phyloP scores from a whole-genome alignment of 2,329 filamentous ascomycete species.

The Gnomoniopsis smithogilvyi region DNA sequence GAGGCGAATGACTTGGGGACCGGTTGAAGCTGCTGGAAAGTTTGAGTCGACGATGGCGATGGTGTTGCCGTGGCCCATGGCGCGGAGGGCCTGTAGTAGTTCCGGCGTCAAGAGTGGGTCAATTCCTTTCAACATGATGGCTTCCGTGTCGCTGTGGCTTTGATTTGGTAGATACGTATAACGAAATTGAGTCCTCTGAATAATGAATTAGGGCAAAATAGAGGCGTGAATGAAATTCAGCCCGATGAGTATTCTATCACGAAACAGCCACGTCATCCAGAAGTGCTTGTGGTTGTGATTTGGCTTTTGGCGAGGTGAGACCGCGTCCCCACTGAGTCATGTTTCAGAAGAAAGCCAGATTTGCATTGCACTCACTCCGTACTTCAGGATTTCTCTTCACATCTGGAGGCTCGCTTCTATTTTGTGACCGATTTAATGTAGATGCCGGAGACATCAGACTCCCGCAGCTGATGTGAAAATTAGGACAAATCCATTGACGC shows the following conservation, averaged over 20 bases:
- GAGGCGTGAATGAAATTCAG: background rate
- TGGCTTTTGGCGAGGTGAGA: background rate
- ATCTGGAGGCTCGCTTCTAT: too few relatives aligned
- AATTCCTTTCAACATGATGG: slow-evolving; percentile 5
- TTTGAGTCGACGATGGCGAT: slow-evolving; percentile 8
- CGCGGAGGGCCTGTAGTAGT: slow-evolving; percentile 1
- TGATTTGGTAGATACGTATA: background rate
- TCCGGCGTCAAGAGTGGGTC: slow-evolving; percentile 7
- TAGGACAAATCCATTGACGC: too few relatives aligned
- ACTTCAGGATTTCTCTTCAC: too few relatives aligned
- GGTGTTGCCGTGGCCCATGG: slow-evolving; percentile 6
- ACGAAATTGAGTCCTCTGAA: background rate
- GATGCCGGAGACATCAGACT: too few relatives aligned
- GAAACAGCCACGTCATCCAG: background rate
- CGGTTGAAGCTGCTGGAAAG: slow-evolving; percentile 3
- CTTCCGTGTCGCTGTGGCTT: background rate
- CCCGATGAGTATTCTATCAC: background rate
- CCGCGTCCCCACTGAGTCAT: background rate
- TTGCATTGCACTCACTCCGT: background rate
- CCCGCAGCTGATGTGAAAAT: too few relatives aligned
- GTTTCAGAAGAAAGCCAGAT: background rate
- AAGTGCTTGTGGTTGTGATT: background rate
- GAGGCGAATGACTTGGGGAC: slow-evolving; percentile 6
- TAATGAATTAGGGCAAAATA: background rate
- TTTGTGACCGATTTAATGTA: too few relatives aligned